Conservation (phyloP, 192 early-diverging fungal species). For the Podila verticillata region DNA sequence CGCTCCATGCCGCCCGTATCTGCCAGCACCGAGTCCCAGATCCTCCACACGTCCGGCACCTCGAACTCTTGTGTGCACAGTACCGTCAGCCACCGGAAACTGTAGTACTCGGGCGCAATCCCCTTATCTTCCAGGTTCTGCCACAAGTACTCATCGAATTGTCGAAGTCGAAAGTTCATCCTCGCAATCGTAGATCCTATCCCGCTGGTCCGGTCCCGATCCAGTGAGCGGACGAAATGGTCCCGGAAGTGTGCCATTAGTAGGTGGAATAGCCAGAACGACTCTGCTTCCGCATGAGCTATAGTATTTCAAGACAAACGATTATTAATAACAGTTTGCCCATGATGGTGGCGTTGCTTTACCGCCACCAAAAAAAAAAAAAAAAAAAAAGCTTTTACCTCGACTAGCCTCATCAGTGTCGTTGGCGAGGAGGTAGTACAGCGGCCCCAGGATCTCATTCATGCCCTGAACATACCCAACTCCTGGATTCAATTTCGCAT, state of each 20-base stretch:
- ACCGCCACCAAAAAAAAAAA: no score
- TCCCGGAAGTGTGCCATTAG: constrained; percentile 80
- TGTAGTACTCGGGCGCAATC: constrained; percentile 76
- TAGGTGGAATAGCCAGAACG: constrained; percentile 79
- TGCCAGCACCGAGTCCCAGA: constrained; percentile 85
- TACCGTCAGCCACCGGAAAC: constrained; percentile 86
- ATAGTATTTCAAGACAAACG: background rate
- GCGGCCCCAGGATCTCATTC: constrained; percentile 85
- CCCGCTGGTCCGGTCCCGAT: constrained; percentile 64
- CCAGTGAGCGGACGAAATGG: constrained; percentile 80
- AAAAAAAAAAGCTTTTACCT: no score
- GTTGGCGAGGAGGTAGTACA: constrained; percentile 81
- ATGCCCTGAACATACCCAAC: constrained; percentile 90
- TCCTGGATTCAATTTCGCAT: constrained; percentile 82
- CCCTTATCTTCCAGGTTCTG: constrained; percentile 68
- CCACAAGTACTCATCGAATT: constrained; percentile 70
- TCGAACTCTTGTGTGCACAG: constrained; percentile 79
- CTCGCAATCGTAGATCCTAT: constrained; percentile 69
- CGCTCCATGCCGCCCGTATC: constrained; percentile 61
- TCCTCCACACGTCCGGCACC: constrained; percentile 78
- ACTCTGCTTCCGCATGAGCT: constrained; percentile 83
- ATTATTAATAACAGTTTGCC: background rate
- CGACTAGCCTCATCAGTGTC: constrained; percentile 56
- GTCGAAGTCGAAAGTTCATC: constrained; percentile 63
- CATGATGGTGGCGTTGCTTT: background rate